Evolutionary conservation across 2,329 filamentous ascomycete species (phyloP).

Genomic region (Ceratocystis destructans): DNA sequence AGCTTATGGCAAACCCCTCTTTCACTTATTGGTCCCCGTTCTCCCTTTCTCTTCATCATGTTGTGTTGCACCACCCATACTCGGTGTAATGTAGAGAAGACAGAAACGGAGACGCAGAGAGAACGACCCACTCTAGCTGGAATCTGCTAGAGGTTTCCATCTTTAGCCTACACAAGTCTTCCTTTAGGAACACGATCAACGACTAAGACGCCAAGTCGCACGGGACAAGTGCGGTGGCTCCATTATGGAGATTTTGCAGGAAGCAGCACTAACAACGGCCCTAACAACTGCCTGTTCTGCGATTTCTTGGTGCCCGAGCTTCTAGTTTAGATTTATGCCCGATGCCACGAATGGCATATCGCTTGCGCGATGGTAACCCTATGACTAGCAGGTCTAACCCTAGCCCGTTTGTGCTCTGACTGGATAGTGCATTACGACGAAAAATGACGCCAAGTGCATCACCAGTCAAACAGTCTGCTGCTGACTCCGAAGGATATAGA

Average conservation of each 20-base stretch:
- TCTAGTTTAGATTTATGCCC: background rate
- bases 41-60: background rate
- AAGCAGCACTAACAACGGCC: background rate
- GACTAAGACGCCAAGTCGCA: background rate
- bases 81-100: background rate
- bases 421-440: no score
- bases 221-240: background rate
- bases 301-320: background rate
- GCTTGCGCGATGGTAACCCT: background rate
- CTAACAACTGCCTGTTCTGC: background rate
- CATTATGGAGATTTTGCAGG: background rate
- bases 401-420: rapidly evolving
- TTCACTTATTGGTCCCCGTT: no score
- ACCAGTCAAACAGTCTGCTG: no score
- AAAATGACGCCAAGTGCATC: no score
- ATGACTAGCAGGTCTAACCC: background rate
- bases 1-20: no score
- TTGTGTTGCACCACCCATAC: background rate
- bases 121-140: background rate
- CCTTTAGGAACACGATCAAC: slow-evolving; percentile 4
- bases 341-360: background rate
- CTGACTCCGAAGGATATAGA: no score
- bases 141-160: slow-evolving; percentile 8
- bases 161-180: slow-evolving; percentile 1
- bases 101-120: background rate